A percentile compares a stretch with the other conserved stretches of the same genome.
These are phyloP conservation scores for Oenanthe javanica DNA, from an alignment of 140 eudicot species.

Conservation along the genomic window DNA sequence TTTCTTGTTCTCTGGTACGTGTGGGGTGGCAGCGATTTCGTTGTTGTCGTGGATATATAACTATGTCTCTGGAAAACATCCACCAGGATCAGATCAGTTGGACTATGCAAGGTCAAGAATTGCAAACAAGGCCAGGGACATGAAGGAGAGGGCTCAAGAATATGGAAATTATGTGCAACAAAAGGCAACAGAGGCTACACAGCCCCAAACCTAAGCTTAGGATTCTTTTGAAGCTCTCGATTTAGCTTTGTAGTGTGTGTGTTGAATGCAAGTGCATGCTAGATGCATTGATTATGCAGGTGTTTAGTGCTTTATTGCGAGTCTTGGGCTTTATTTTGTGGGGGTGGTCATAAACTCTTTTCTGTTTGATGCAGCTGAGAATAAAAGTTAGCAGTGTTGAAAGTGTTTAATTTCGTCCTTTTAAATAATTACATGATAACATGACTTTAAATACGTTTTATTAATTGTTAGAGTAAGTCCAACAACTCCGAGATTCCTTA, in stretches of 20 bases:
- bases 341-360: not conserved
- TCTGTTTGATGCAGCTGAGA: not conserved
- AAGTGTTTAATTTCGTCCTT: too few species aligned
- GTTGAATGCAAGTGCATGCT: not conserved
- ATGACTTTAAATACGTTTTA: too few species aligned
- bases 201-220: conserved; percentile 5
- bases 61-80: conserved; percentile 48
- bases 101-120: conserved; percentile 41
- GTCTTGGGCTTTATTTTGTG: not conserved
- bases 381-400: not conserved
- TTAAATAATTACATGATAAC: too few species aligned
- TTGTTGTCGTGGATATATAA: conserved; percentile 46
- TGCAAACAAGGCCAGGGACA: conserved; percentile 40
- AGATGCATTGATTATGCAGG: not conserved
- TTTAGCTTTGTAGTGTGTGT: not conserved
- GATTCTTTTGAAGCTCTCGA: not conserved
- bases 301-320: not conserved
- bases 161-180: conserved; percentile 16
- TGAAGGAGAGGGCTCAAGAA: conserved; percentile 31
- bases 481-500: too few species aligned
- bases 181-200: conserved; percentile 14
- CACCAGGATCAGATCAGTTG: conserved; percentile 39
- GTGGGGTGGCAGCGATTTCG: conserved; percentile 50
- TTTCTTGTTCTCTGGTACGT: conserved; percentile 56
- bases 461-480: too few species aligned